Evolutionary conservation across 202 grass and related monocot species (phyloP), one percentile per base, ranked within the genome.

Genomic region (Setaria italica): DNA sequence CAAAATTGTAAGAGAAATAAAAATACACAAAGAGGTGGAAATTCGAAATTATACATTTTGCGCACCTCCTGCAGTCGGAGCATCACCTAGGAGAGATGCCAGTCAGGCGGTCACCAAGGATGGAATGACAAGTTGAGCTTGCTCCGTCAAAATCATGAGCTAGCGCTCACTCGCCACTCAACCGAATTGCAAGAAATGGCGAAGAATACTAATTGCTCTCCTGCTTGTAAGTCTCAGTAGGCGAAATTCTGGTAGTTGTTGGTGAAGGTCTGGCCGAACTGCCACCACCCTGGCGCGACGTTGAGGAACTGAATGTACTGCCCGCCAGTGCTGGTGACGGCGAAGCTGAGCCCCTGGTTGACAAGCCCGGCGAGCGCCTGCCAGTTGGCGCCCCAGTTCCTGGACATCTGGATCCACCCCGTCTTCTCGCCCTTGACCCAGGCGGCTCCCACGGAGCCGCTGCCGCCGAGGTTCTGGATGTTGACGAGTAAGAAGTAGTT

Each of bases 311-410:
- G n/a, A 4, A 95, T 13, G 74, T 79, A 69, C 87, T 94, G 87
- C 6, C 84, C 84, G 67, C 92, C 95, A 59, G 86, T 85, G 85
- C 62, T 72, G 3, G 62, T 92, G 14, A 95, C 76, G 62, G 66
- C 39, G 81, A 93, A 93, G 56, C 91, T 87, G 62, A 93, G 80
- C 13, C 48, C 8, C 9, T 95, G 95, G 0, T 75, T 62, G 29
- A 3, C 37, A 47, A 97, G 90, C 0, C 58, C 68, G 7, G 73
- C 0, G 0, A 41, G 51, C 10, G 73, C 77, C 85, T 93, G 92
- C 88, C 90, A 98, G 67, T 98, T 92, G 3, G 91, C 90, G 32
- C 93, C 96, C 96, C 91, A 95, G 86, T 98, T 98, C 48, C 91
- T 53, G 1, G 70, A 45, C 90, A 90, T 85, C 49, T 46, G 66